Evolutionary conservation across 139 green algal species (phyloP).

Genomic region (Spirogloea muscicola): DNA sequence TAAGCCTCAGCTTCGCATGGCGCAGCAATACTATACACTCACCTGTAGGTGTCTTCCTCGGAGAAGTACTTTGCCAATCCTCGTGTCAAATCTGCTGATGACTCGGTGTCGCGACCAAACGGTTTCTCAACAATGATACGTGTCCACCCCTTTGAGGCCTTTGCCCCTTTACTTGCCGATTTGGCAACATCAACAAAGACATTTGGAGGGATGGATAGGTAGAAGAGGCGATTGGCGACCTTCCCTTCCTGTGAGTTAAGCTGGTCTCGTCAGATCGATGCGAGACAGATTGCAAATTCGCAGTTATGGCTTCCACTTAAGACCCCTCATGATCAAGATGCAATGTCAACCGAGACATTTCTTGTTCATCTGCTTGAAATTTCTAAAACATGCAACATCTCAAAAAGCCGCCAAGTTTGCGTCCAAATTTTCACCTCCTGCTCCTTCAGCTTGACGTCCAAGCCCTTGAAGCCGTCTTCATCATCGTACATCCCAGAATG

Average conservation of each 20-base stretch:
- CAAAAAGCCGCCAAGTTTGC: too few relatives aligned
- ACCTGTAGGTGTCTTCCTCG: conserved; percentile 97
- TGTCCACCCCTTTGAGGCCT: too few relatives aligned
- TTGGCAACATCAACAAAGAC: conserved; percentile 49
- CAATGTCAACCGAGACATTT: too few relatives aligned
- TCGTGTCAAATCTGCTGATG: conserved; percentile 65
- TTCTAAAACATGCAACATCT: too few relatives aligned
- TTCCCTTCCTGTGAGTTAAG: conserved; percentile 50
- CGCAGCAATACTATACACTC: neutral
- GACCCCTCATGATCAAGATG: too few relatives aligned
- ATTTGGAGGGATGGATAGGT: conserved; percentile 93
- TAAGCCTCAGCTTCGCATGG: too few relatives aligned
- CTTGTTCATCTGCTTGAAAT: too few relatives aligned
- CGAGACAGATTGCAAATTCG: too few relatives aligned
- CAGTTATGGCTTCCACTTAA: too few relatives aligned
- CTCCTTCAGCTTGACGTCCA: conserved; percentile 64
- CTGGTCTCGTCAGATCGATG: too few relatives aligned
- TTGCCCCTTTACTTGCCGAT: too few relatives aligned
- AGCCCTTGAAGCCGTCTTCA: conserved; percentile 64
- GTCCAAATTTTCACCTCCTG: conserved; percentile 69
- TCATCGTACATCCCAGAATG: conserved; percentile 70
- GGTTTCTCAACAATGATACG: conserved; percentile 99
- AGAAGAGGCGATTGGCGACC: conserved; percentile 86
- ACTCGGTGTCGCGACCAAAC: conserved; percentile 86
- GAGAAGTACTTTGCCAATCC: conserved; percentile 74